Conservation (phyloP, 768 basidiomycete species). For the Amyloporia xantha region DNA sequence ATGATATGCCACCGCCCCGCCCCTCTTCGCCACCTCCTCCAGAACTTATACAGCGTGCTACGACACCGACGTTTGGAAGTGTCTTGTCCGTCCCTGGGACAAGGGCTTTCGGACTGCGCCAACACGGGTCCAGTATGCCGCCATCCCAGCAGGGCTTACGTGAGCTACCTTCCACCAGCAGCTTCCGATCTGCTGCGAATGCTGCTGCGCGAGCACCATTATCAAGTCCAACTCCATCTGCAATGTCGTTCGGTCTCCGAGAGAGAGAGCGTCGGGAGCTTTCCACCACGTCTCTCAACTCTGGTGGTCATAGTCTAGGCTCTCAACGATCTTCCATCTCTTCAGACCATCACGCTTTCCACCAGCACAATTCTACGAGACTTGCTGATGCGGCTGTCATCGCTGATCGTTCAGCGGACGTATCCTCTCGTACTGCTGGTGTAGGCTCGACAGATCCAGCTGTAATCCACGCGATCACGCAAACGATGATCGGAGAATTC, state of each 20-base stretch:
- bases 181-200: slow-evolving; percentile 72
- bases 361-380: slow-evolving; percentile 29
- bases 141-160: slow-evolving; percentile 60
- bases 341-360: slow-evolving; percentile 60
- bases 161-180: slow-evolving; percentile 71
- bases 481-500: slow-evolving; percentile 99
- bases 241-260: slow-evolving; percentile 44
- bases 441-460: slow-evolving; percentile 72
- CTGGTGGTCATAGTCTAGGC: slow-evolving; percentile 52
- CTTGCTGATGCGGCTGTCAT: slow-evolving; percentile 33
- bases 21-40: slow-evolving; percentile 91
- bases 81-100: slow-evolving; percentile 48
- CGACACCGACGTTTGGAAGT: slow-evolving; percentile 73
- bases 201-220: slow-evolving; percentile 46
- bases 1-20: slow-evolving; percentile 70
- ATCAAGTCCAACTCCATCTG: slow-evolving; percentile 33
- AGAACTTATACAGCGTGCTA: slow-evolving; percentile 88
- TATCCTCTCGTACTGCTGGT: slow-evolving; percentile 13
- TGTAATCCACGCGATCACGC: slow-evolving; percentile 94
- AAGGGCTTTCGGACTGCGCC: slow-evolving; percentile 43
- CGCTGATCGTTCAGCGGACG: slow-evolving; percentile 26
- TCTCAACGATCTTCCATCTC: slow-evolving; percentile 81
- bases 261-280: slow-evolving; percentile 51
- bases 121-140: slow-evolving; percentile 72
- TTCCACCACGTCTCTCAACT: slow-evolving; percentile 65